Evolutionary conservation across 768 basidiomycete genomes (phyloP).

Genomic region (Suillus spraguei): DNA sequence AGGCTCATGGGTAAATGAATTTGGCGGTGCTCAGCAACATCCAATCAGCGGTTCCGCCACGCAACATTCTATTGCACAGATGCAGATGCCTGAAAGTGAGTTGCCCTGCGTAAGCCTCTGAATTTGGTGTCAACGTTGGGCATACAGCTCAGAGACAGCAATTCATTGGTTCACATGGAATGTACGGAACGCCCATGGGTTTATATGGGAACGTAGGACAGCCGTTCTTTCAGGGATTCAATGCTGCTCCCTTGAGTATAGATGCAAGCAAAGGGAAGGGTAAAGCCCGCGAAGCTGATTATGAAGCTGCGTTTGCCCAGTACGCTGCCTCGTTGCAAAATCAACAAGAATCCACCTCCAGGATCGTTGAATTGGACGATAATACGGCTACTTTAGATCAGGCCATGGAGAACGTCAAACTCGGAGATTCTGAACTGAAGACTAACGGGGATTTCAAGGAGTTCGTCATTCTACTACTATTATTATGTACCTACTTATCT

Average conservation of each 20-base stretch:
- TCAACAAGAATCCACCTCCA: constrained; percentile 43
- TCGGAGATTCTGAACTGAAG: constrained; percentile 34
- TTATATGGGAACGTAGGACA: constrained; percentile 27
- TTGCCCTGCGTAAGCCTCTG: neutral
- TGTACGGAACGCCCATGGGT: constrained; percentile 38
- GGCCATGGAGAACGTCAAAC: constrained; percentile 35
- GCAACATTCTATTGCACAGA: constrained; percentile 34
- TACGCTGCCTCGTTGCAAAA: constrained; percentile 53
- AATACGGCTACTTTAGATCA: constrained; percentile 42
- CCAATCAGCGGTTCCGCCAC: constrained; percentile 26
- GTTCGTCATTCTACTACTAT: constrained; percentile 40
- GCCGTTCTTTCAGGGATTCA: constrained; percentile 36
- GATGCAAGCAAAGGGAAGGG: constrained; percentile 65
- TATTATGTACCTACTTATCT: constrained; percentile 10
- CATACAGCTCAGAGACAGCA: constrained; percentile 38
- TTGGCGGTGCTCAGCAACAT: constrained; percentile 37
- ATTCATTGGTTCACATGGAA: constrained; percentile 37
- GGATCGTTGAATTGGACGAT: constrained; percentile 58
- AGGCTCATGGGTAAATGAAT: constrained; percentile 62
- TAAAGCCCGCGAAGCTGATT: constrained; percentile 75
- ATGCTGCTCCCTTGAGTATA: constrained; percentile 24
- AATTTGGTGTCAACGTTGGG: neutral
- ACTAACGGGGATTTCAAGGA: constrained; percentile 49
- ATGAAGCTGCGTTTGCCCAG: constrained; percentile 84
- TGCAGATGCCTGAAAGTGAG: constrained; percentile 31